A percentile compares a stretch with the other conserved stretches of the same genome.
These are phyloP conservation scores for Candida tetrigidarum DNA, from an alignment of 1,139 yeast species.

Conservation along the genomic window DNA sequence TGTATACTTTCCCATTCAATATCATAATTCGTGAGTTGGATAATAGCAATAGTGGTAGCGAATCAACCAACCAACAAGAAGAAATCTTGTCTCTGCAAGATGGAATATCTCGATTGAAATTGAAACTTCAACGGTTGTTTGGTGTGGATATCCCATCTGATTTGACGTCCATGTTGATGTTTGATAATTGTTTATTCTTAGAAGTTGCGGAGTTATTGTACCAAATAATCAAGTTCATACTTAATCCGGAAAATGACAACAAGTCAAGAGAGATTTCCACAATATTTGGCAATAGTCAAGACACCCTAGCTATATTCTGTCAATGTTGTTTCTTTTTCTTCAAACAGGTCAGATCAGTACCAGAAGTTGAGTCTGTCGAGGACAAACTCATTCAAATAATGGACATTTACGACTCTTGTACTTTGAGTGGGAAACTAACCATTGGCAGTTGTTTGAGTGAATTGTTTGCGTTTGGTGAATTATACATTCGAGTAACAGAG, in stretches of 20 bases:
- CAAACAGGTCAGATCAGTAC: conserved; percentile 14
- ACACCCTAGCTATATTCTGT: conserved; percentile 7
- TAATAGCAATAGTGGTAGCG: background rate
- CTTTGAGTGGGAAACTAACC: background rate
- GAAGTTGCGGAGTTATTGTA: conserved; percentile 13
- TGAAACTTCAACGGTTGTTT: conserved; percentile 15
- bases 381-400: conserved; percentile 11
- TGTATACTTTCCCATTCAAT: conserved; percentile 24
- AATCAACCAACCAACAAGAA: too few species aligned
- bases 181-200: conserved; percentile 14
- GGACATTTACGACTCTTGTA: conserved; percentile 2
- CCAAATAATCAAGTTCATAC: conserved; percentile 5
- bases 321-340: conserved; percentile 15
- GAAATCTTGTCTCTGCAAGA: background rate
- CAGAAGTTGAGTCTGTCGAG: conserved; percentile 11
- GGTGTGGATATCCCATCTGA: conserved; percentile 22
- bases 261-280: background rate
- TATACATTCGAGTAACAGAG: conserved; percentile 1
- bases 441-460: conserved; percentile 8
- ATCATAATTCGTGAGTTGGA: conserved; percentile 11
- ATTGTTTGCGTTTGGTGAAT: conserved; percentile 12
- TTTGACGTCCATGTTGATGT: conserved; percentile 13
- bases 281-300: background rate
- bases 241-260: background rate
- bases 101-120: conserved; percentile 11